phyloP scores from a whole-genome alignment of 2,329 filamentous ascomycete genomes.

The Waltergamsia citrina region DNA sequence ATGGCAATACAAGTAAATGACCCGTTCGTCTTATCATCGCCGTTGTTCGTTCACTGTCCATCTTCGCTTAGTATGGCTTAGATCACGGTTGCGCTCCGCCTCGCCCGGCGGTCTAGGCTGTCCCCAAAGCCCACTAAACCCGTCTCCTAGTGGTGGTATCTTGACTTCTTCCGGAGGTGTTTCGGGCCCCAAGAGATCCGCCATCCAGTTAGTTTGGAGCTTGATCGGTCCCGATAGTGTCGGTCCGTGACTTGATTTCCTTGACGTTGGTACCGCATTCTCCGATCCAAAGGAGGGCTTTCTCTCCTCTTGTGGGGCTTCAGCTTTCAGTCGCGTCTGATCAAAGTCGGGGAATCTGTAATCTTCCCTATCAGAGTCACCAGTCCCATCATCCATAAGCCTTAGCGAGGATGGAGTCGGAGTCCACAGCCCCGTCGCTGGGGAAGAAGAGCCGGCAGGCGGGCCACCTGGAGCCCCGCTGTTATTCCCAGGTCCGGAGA shows the following conservation, averaged over 20 bases:
- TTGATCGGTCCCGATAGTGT: slow-evolving; percentile 24
- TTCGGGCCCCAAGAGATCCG: no score
- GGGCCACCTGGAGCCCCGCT: slow-evolving; percentile 4
- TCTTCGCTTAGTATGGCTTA: slow-evolving; percentile 37
- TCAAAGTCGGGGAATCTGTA: slow-evolving; percentile 44
- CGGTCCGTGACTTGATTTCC: slow-evolving; percentile 9
- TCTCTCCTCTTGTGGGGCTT: background rate
- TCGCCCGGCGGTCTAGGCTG: slow-evolving; percentile 31
- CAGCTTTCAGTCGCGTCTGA: slow-evolving; percentile 20
- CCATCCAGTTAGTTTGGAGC: slow-evolving; percentile 19
- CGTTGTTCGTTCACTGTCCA: slow-evolving; percentile 45
- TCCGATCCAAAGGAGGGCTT: slow-evolving; percentile 1
- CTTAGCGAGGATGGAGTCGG: slow-evolving; percentile 29
- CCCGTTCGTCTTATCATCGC: background rate
- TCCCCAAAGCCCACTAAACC: slow-evolving; percentile 33
- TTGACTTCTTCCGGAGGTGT: slow-evolving; percentile 8
- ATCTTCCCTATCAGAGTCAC: slow-evolving; percentile 24
- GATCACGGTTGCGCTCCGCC: slow-evolving; percentile 34
- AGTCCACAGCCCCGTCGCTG: slow-evolving; percentile 20
- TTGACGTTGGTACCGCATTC: background rate
- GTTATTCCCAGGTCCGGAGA: slow-evolving; percentile 3
- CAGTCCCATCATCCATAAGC: slow-evolving; percentile 31
- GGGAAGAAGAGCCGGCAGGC: slow-evolving; percentile 6
- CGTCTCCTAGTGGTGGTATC: slow-evolving; percentile 20
- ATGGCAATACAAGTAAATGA: no score